Base-by-base conservation (phyloP, 305 asterid genomes). In the Fraxinus nigra region DNA sequence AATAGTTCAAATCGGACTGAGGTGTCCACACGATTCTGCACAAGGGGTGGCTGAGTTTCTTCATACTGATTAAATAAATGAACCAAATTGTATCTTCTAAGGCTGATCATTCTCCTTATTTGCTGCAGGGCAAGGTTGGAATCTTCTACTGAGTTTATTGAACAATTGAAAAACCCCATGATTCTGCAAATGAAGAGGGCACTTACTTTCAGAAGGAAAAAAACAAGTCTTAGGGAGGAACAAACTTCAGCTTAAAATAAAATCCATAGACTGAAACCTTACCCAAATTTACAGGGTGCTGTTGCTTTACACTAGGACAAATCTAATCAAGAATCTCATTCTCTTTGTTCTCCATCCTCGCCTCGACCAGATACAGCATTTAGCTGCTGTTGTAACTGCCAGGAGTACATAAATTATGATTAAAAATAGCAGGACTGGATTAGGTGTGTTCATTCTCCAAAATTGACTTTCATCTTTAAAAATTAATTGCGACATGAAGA, bases 361-460 rank as follows among this genome's bases (percentile, higher is more conserved):
- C 87, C 94, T 78, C 83, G 89, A 26, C 87, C 84, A 35, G 98
- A 74, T 67, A 79, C 82, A 35, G 88, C 84, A 86, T 86, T 90
- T 79, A 97, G 73, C 84, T 87, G 92, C 84, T 91, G 93, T 85
- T 97, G 97, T 90, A 97, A 90, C 98, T 96, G 97, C 87, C 77
- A 85, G 85, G 69, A 89, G 85, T 43, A 75, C 65, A 82, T 83
- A 65, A 83, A 63, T 63, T 8, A 80, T 32, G 24, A 80, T 35
- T 10, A 81, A 40, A 78, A 40, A 79, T 38, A 16, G 48, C 32
- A 30, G 40, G 74, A 67, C 37, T 30, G 38, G 13, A 67, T 5
- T 1, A 28, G 22, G 43, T n/a, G 22, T 14, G 75, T 69, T 69
- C 38, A 28, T 32, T 69, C 76, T 33, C 76, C 76, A 70, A 5